Evolutionary conservation across 2,329 filamentous ascomycete species (phyloP), one percentile per base, ranked within the genome.

Genomic region (Stagonosporopsis chrysanthemi): DNA sequence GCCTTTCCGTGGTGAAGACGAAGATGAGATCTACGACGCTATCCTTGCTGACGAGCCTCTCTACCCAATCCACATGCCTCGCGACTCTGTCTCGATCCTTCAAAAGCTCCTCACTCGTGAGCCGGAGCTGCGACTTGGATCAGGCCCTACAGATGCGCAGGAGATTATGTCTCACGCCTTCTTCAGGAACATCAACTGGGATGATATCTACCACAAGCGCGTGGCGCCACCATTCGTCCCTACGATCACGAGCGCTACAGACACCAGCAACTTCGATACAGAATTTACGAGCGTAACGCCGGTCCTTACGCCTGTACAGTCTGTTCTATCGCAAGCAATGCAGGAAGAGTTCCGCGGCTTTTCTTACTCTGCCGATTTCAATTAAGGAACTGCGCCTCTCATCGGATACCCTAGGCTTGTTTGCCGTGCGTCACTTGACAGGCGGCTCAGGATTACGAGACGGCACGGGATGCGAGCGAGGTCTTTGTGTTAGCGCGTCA

Each of bases 321-420:
- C 92, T 79, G 95, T 99, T 41, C 85, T 99, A 63, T 96, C 94
- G 26, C 95, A 98, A 82, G 92, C 92, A 40, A 98, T 98, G 93
- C 95, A 99, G 81, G 95, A 99, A 81, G 93, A 99, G 77, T 99
- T 99, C 89, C 88, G 95, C 58, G 95, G 95, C 65, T 99, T 99
- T 82, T 98, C 94, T 24, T 99, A 99, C 80, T 95, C 91, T 49
- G 91, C 91, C 59, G 92, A 97, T 77, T 96, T 96, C 79, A 89
- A 90, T 49, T 77, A 69, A 69, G 56, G 45, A 60, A 57, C 35
- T 54, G 61, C 63, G 58, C 50, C 60, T 58, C 58, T 49, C 56
- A 22, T 58, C 56, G 57, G 60, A 68, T 67, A 68, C 64, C 64
- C 64, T 44, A 22, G 49, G 49, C 54, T 48, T 40, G 11, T 41